Percentiles rank a stretch among this genome's conserved stretches.
Conservation (phyloP, 2,329 filamentous ascomycete genomes). For the Diaporthe ilicicola region DNA sequence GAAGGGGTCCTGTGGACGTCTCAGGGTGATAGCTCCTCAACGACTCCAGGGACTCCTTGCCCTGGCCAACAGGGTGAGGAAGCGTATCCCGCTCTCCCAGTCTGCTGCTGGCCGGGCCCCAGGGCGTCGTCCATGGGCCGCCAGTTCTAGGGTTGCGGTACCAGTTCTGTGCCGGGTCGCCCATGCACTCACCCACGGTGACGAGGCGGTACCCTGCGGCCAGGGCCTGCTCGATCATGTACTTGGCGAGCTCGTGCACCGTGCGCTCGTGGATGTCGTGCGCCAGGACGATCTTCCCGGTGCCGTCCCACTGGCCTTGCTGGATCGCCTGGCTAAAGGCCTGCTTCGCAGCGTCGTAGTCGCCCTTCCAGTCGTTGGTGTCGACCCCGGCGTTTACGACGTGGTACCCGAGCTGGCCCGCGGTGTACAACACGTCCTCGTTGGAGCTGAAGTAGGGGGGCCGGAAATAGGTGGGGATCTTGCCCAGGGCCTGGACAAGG, state of each 20-base stretch:
- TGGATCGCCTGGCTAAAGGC: slow-evolving; percentile 21
- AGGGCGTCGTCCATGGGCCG: background rate
- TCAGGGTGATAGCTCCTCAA: background rate
- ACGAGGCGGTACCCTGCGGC: slow-evolving; percentile 54
- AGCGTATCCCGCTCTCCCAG: background rate
- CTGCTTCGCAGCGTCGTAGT: slow-evolving; percentile 27
- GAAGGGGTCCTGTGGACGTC: background rate
- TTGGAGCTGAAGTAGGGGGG: slow-evolving; percentile 30
- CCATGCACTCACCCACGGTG: slow-evolving; percentile 64
- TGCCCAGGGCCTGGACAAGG: slow-evolving; percentile 51
- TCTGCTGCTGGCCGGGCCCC: background rate
- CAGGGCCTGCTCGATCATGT: slow-evolving; percentile 52
- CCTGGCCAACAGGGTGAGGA: background rate
- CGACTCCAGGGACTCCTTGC: background rate
- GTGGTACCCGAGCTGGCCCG: slow-evolving; percentile 47
- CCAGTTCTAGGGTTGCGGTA: slow-evolving; percentile 49
- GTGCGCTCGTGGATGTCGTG: slow-evolving; percentile 58
- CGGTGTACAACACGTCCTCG: slow-evolving; percentile 13
- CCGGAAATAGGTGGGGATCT: slow-evolving; percentile 48
- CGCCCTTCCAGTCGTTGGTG: slow-evolving; percentile 31
- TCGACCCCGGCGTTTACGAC: slow-evolving; percentile 43
- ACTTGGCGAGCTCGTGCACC: slow-evolving; percentile 56
- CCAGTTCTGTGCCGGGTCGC: slow-evolving; percentile 60
- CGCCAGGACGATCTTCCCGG: slow-evolving; percentile 38
- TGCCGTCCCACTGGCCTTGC: background rate